phyloP scores from a whole-genome alignment of 2,329 filamentous ascomycete species.

The Verticillium longisporum region DNA sequence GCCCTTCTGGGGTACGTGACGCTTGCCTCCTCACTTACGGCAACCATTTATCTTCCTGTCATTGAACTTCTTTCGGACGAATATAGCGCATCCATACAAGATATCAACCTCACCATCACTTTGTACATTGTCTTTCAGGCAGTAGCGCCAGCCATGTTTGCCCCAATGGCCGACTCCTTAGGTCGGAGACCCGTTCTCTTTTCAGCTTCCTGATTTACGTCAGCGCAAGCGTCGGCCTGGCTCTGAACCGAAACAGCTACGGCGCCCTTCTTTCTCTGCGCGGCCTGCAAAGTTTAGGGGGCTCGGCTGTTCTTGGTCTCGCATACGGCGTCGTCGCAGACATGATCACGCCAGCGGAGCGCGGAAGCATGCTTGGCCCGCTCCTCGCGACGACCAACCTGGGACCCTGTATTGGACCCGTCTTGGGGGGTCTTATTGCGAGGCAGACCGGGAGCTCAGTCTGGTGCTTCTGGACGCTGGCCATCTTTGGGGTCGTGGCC shows the following conservation, averaged over 20 bases:
- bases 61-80: background rate
- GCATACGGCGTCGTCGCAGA: background rate
- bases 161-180: background rate
- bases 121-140: background rate
- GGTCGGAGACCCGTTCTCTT: constrained; percentile 35
- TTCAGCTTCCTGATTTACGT: constrained; percentile 38
- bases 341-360: background rate
- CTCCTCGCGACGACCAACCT: background rate
- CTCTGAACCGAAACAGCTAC: constrained; percentile 20
- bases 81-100: background rate
- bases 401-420: background rate
- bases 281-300: constrained; percentile 40
- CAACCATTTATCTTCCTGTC: background rate
- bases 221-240: constrained; percentile 37
- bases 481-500: constrained; percentile 31
- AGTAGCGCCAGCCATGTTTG: background rate
- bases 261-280: constrained; percentile 39
- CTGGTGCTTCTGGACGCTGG: constrained; percentile 34
- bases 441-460: no score
- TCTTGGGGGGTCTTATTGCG: background rate
- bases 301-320: background rate
- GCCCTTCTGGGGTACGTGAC: background rate
- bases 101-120: background rate
- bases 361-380: background rate
- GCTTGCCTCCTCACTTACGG: background rate